These are phyloP conservation scores for Mucor indicus DNA, from an alignment of 371 early-diverging fungal genomes.

Conservation along the genomic window DNA sequence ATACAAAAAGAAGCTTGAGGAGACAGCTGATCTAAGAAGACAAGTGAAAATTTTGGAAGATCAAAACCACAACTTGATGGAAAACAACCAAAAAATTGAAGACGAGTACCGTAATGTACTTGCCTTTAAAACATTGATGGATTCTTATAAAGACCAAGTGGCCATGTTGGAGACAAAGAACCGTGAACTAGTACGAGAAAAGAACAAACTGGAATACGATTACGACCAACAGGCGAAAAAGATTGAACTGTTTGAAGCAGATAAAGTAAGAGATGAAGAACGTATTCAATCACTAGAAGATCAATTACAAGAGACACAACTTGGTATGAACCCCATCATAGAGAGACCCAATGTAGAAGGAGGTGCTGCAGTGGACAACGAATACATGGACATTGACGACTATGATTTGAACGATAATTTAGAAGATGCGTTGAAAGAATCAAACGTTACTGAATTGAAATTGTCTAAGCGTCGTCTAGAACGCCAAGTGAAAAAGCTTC, in stretches of 20 bases:
- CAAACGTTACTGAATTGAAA: conserved; percentile 54
- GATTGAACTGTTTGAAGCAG: conserved; percentile 62
- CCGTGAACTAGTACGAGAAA: conserved; percentile 63
- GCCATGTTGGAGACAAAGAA: conserved; percentile 70
- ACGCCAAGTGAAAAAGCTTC: conserved; percentile 64
- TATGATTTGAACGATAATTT: conserved; percentile 34
- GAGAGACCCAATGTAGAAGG: conserved; percentile 7
- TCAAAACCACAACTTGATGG: conserved; percentile 65
- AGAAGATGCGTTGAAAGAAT: conserved; percentile 51
- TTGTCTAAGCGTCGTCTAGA: conserved; percentile 74
- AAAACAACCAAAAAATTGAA: conserved; percentile 73
- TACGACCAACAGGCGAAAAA: conserved; percentile 61
- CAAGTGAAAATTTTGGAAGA: conserved; percentile 83
- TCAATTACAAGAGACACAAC: conserved; percentile 77
- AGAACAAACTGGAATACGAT: conserved; percentile 72
- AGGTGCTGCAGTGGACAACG: conserved; percentile 3
- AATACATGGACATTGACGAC: conserved; percentile 43
- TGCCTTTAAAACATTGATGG: conserved; percentile 77
- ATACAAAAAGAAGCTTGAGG: conserved; percentile 92
- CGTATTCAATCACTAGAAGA: conserved; percentile 79
- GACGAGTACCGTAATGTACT: conserved; percentile 83
- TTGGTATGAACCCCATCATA: too few relatives aligned
- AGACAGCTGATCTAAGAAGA: conserved; percentile 72
- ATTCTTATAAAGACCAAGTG: conserved; percentile 85
- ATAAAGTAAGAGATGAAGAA: conserved; percentile 66